Base-by-base conservation (phyloP, 768 basidiomycete genomes). In the Termitomyces bulborhizus region DNA sequence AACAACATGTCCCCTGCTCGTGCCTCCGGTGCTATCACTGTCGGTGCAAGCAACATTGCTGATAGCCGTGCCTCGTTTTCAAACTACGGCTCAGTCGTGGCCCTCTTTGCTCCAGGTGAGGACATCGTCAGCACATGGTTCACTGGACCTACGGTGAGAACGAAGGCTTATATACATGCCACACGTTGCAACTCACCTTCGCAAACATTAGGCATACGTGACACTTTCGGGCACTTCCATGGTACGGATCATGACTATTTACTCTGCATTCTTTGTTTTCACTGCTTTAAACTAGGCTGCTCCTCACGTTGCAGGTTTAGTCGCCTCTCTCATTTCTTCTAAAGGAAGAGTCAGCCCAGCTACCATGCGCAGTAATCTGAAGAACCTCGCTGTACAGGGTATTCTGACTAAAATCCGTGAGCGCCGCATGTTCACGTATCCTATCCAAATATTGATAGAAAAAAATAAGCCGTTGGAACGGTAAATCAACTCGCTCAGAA, bases 21-120 rank as follows among this genome's bases (percentile, higher is more conserved):
- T 15, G 58, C 51, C 7, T n/a, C 57, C 16, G 39, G 45, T 18
- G 57, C 51, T 31, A 39, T 59, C n/a, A 51, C 46, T n/a, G 51
- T 53, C n/a, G 58, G 58, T 5, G 58, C 54, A 6, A 63, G 57
- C 31, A 66, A 56, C 43, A 71, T 73, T 49, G 41, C 54, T 1
- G 72, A 69, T 46, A 53, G 56, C 2, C 58, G 66, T 5, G 67
- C 69, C 16, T 64, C 60, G 2, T 71, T 71, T 64, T 74, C 73
- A 16, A 72, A 72, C 60, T 71, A 56, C 31, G 73, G 73, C 8
- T 36, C 64, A 3, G 62, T 66, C 32, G 64, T 74, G 46, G 68
- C 70, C 44, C 52, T 73, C 51, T 71, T 69, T 46, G 73, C 71
- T 4, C 71, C 72, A 12, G 73, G 73, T 24, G 40, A 55, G 15